These are phyloP conservation scores for Ophiostoma angusticollis DNA, from an alignment of 2,329 filamentous ascomycete genomes.

Conservation along the genomic window DNA sequence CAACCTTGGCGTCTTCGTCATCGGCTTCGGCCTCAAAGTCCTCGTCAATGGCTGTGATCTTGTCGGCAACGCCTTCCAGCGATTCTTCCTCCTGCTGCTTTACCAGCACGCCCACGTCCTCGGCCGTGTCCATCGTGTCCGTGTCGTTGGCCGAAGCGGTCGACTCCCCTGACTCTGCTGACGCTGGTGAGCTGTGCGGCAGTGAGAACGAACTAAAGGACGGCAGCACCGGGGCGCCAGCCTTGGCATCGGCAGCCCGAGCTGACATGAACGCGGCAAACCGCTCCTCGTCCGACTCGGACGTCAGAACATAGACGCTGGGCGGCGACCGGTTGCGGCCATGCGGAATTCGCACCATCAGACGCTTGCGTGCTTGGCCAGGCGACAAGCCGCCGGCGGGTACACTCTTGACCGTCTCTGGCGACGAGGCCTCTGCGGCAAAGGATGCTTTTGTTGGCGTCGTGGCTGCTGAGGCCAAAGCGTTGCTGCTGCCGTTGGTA, in stretches of 20 bases:
- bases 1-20: neutral
- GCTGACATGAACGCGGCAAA: conserved; percentile 7
- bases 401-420: neutral
- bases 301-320: conserved; percentile 5
- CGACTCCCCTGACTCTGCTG: no score
- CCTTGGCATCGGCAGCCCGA: conserved; percentile 6
- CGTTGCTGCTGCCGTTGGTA: neutral
- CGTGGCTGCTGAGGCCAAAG: neutral
- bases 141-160: neutral
- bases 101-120: neutral
- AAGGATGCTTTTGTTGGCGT: neutral
- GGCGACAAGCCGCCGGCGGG: neutral
- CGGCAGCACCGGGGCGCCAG: neutral
- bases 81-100: neutral
- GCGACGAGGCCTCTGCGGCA: neutral
- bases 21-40: no score
- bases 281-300: conserved; percentile 8
- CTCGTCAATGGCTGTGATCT: no score
- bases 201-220: conserved; percentile 1
- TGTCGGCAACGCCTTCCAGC: neutral
- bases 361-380: neutral
- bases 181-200: no score
- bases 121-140: neutral
- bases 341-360: conserved; percentile 10
- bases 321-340: conserved; percentile 10